phyloP scores from a whole-genome alignment of 2,329 filamentous ascomycete genomes.

The Fusarium protoensiforme region DNA sequence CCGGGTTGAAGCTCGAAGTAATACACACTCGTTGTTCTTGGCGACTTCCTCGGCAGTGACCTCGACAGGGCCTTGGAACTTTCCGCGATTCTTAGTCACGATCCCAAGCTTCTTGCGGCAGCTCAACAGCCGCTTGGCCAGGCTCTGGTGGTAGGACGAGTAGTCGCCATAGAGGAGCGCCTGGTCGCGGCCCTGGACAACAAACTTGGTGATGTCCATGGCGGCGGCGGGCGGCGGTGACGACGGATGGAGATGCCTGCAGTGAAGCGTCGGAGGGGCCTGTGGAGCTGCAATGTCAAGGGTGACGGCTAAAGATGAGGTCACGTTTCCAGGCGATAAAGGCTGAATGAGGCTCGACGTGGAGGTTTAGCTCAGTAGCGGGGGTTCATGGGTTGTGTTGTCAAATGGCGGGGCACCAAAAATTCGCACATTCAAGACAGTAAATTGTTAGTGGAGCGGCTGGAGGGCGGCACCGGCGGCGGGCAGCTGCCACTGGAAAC shows the following conservation, averaged over 20 bases:
- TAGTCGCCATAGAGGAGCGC: constrained; percentile 91
- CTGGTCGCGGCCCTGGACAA: constrained; percentile 82
- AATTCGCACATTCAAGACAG: constrained; percentile 15
- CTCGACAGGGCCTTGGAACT: constrained; percentile 78
- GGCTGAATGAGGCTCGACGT: constrained; percentile 41
- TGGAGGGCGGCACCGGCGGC: background rate
- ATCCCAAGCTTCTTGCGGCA: constrained; percentile 87
- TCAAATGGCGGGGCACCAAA: constrained; percentile 41
- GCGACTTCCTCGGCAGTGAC: constrained; percentile 81
- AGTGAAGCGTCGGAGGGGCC: background rate
- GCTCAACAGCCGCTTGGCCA: constrained; percentile 84
- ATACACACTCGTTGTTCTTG: constrained; percentile 77
- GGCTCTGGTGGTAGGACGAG: constrained; percentile 81
- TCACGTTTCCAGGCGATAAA: constrained; percentile 16
- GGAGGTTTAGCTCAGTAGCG: constrained; percentile 40
- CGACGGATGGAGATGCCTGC: background rate
- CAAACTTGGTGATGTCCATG: constrained; percentile 92
- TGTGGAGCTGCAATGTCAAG: constrained; percentile 2
- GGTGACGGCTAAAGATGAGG: constrained; percentile 14
- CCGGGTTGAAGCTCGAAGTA: background rate
- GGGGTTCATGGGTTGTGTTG: constrained; percentile 34
- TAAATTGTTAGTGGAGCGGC: constrained; percentile 32
- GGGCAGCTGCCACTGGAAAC: background rate
- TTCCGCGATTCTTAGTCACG: constrained; percentile 85
- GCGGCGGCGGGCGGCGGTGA: background rate